Evolutionary conservation across 2,329 filamentous ascomycete genomes (phyloP), one percentile per base, ranked within the genome.

Genomic region (Mollisiaceae sp.): DNA sequence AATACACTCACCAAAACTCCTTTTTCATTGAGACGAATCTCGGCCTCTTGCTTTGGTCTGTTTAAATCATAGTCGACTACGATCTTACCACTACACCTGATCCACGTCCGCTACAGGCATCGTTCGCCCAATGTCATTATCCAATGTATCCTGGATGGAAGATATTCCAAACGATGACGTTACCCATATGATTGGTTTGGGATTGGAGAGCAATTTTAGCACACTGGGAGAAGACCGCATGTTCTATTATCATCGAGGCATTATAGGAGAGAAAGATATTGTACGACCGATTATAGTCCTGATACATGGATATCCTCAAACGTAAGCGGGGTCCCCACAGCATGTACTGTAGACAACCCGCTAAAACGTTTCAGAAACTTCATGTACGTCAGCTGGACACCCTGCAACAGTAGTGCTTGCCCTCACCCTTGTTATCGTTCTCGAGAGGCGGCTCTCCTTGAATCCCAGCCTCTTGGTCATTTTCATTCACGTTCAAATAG

Each of bases 231-330:
- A 18, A 22, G 67, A 66, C 0, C 64, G 65, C 9, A 15, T 67
- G 2, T 70, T 70, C 39, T 68, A 67, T 32, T 71, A 69, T 36
- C 62, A 67, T 18, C 63, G 68, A 32, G 63, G 60, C 0, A 24
- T 69, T 11, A 62, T 18, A 18, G 61, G 9, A n/a, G 15, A 67
- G 39, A 14, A 14, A 3, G 75, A 75, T 47, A 22, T 27, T 24
- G 59, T 55, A 32, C 64, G 38, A 6, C 74, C 74, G 11, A 73
- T 83, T 50, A 66, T 82, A 14, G 78, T 79, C 54, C 71, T 82
- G 41, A 75, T 82, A 39, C 81, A 82, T 71, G 81, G 80, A 57
- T 83, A 81, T 69, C 81, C 80, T 4, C 79, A 83, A 70, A 77
- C 77, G 60, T 77, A 74, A 60, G 71, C 70, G 52, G 70, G 70